Evolutionary conservation across 1,284 basidiomycete species (phyloP).

Genomic region (Tetrapyrgos nigripes): DNA sequence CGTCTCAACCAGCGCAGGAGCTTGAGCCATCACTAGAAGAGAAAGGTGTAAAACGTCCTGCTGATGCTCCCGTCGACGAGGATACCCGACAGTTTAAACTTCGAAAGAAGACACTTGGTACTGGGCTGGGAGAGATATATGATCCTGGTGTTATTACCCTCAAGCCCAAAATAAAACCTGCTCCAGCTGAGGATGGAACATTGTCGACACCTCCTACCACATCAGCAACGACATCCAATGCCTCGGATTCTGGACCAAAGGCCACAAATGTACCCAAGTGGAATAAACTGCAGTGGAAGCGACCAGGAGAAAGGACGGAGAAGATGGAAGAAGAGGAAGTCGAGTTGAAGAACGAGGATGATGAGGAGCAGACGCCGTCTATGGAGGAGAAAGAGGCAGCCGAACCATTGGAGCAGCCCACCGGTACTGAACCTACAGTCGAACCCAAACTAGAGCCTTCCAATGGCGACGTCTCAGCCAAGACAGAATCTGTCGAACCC

Average conservation of each 20-base stretch:
- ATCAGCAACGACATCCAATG: background rate
- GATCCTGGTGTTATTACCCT: slow-evolving; percentile 72
- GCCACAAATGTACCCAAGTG: slow-evolving; percentile 22
- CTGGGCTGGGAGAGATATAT: slow-evolving; percentile 73
- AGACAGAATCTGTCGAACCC: slow-evolving; percentile 1
- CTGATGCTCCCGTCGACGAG: slow-evolving; percentile 49
- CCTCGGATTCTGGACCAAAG: background rate
- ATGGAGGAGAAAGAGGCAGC: background rate
- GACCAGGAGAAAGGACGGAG: slow-evolving; percentile 19
- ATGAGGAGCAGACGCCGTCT: background rate
- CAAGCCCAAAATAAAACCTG: slow-evolving; percentile 64
- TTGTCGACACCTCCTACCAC: background rate
- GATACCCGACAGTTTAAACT: slow-evolving; percentile 71
- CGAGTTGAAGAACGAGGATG: slow-evolving; percentile 5
- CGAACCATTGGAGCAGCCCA: background rate
- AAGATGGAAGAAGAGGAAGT: background rate
- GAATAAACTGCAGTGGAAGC: slow-evolving; percentile 39
- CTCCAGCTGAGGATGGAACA: background rate
- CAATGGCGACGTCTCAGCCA: slow-evolving; percentile 19
- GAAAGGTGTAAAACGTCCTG: slow-evolving; percentile 43
- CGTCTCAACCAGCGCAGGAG: slow-evolving; percentile 28
- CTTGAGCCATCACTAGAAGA: slow-evolving; percentile 21
- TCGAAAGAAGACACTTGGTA: slow-evolving; percentile 58
- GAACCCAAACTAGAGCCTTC: slow-evolving; percentile 14
- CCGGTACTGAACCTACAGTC: slow-evolving; percentile 12